Evolutionary conservation across 2,329 filamentous ascomycete species (phyloP).

Genomic region (Ophiognomonia clavigignenti-juglandacearum): DNA sequence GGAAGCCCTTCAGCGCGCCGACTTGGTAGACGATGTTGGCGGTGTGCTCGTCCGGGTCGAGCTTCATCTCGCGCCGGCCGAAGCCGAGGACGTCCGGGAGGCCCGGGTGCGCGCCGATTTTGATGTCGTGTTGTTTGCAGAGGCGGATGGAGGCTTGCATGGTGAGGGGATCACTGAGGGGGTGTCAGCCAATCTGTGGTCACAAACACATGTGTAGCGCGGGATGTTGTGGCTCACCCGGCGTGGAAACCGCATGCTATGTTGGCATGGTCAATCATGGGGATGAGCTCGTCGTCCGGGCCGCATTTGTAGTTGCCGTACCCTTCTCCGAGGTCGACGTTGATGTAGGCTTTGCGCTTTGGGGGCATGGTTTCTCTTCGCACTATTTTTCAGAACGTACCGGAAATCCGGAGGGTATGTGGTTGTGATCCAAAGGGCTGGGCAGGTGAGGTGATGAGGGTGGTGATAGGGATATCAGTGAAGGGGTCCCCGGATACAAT

Average conservation of each 20-base stretch:
- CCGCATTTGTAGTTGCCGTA: slow-evolving; percentile 43
- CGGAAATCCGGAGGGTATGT: background rate
- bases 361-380: background rate
- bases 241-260: slow-evolving; percentile 56
- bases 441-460: too few species aligned
- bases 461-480: too few species aligned
- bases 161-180: slow-evolving; percentile 55
- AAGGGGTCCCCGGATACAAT: too few species aligned
- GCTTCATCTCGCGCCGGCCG: slow-evolving; percentile 56
- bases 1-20: slow-evolving; percentile 55
- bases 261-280: slow-evolving; percentile 56
- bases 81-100: slow-evolving; percentile 63
- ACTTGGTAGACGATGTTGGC: slow-evolving; percentile 59
- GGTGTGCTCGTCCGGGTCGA: slow-evolving; percentile 51
- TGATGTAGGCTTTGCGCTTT: slow-evolving; percentile 27
- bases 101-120: slow-evolving; percentile 58
- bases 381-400: background rate
- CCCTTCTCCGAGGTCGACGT: slow-evolving; percentile 41
- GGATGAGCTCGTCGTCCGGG: slow-evolving; percentile 54
- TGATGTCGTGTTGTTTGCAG: slow-evolving; percentile 53
- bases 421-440: too few species aligned
- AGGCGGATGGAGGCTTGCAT: slow-evolving; percentile 56
- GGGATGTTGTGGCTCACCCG: slow-evolving; percentile 40
- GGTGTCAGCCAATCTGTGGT: slow-evolving; percentile 32
- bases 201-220: background rate